Conservation (phyloP, 2,329 filamentous ascomycete species). For the Pseudocercospora vitis region DNA sequence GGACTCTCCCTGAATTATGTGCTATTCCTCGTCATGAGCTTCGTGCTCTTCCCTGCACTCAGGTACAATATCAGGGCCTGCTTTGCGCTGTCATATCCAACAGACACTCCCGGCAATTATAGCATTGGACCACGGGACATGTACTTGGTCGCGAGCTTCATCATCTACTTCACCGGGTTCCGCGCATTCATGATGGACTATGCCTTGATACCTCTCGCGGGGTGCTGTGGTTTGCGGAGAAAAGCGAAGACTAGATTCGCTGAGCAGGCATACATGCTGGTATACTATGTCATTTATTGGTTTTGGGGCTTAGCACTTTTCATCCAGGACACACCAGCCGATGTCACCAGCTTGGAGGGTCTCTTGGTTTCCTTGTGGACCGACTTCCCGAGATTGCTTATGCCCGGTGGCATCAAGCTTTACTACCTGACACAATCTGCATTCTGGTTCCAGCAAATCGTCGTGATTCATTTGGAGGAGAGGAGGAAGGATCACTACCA, state of each 20-base stretch:
- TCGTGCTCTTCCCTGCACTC: constrained; percentile 78
- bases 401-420: constrained; percentile 73
- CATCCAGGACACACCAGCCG: constrained; percentile 32
- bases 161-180: constrained; percentile 82
- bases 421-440: constrained; percentile 89
- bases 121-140: constrained; percentile 76
- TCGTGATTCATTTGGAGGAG: constrained; percentile 93
- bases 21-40: constrained; percentile 76
- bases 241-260: constrained; percentile 81
- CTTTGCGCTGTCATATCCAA: constrained; percentile 77
- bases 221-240: constrained; percentile 68
- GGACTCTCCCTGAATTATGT: constrained; percentile 82
- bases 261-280: constrained; percentile 87
- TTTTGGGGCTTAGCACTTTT: constrained; percentile 70
- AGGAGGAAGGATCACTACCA: constrained; percentile 92
- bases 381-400: constrained; percentile 76
- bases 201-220: constrained; percentile 74
- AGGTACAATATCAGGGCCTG: constrained; percentile 81
- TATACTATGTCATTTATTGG: constrained; percentile 84
- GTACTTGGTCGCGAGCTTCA: constrained; percentile 73
- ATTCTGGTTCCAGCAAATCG: constrained; percentile 92
- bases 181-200: constrained; percentile 86
- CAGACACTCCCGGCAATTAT: constrained; percentile 58
- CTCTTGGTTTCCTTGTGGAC: constrained; percentile 65
- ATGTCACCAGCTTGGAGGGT: constrained; percentile 22